Base-by-base conservation (phyloP, 352 stramenopile species). In the Globisporangium middletonii region DNA sequence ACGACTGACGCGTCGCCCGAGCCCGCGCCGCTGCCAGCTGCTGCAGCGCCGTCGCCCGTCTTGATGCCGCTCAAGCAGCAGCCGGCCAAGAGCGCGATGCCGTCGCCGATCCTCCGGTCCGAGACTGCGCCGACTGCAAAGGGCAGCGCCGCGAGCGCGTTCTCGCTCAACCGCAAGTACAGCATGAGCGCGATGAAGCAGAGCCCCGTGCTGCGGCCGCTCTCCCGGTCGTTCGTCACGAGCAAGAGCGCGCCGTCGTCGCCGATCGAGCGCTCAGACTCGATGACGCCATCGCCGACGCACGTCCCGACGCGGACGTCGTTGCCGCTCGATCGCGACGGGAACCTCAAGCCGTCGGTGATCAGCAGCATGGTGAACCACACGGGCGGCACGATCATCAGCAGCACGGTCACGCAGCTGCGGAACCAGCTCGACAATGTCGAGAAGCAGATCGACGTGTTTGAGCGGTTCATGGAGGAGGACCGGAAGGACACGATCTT, bases 401-500 rank as follows among this genome's bases (percentile, higher is more conserved):
- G 76, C 49, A 90, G 70, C 52, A 88, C 71, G 7, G 79, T 86
- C 41, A 85, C 78, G 12, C 79, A 92, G 57, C 65, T 94, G 51
- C 79, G 83, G 4, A 89, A 83, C 50, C 83, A 94, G 47, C 59
- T 94, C 19, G 83, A 94, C 67, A 94, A 90, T 57, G 88, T 94
- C 73, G 83, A 94, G 56, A 92, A 91, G 57, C 83, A 94, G 55
- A 94, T 94, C 48, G 83, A 94, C 62, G 83, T 94, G 46, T 94
- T 94, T 53, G 83, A 94, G 58, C 75, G 82, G 16, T 94, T 94
- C 49, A 92, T 92, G 83, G 83, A 92, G 56, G 83, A 94, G 44
- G 83, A 94, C 57, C 83, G 83, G 15, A 92, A 92, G 69, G 77
- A 92, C 61, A 92, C 83, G 13, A 89, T 94, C 55, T 94, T 89